phyloP scores from a whole-genome alignment of 331 rosid species.

The Pyracantha coccinea region DNA sequence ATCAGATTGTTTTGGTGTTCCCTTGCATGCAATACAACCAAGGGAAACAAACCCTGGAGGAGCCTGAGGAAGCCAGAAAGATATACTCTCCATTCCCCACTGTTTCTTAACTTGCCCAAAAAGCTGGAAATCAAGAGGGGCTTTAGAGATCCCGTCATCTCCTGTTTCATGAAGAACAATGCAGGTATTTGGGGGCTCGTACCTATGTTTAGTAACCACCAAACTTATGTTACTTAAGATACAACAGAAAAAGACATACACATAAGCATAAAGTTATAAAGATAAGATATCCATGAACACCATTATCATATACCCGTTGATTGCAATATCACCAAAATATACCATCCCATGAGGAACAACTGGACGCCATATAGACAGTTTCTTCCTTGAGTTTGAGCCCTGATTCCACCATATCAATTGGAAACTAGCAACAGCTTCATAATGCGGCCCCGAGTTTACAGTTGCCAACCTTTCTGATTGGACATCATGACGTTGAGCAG shows the following conservation, averaged over 20 bases:
- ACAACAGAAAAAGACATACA: not conserved
- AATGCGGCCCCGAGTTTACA: constrained; percentile 48
- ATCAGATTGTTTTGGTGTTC: constrained; percentile 65
- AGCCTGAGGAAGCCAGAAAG: constrained; percentile 96
- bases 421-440: constrained; percentile 80
- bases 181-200: constrained; percentile 86
- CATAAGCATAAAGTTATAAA: not conserved
- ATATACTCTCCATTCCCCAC: constrained; percentile 70
- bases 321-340: constrained; percentile 87
- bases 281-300: constrained; percentile 11
- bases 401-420: constrained; percentile 89
- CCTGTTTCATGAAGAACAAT: constrained; percentile 72
- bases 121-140: constrained; percentile 75
- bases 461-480: constrained; percentile 37
- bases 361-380: constrained; percentile 92
- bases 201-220: constrained; percentile 39
- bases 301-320: constrained; percentile 50
- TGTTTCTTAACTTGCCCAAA: constrained; percentile 84
- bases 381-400: constrained; percentile 70
- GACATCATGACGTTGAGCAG: constrained; percentile 25
- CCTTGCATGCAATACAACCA: constrained; percentile 83
- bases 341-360: constrained; percentile 70
- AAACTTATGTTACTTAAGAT: not conserved
- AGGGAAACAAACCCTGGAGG: constrained; percentile 91
- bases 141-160: constrained; percentile 56